phyloP scores from a whole-genome alignment of 306 rosid species.

The Gastrolobium villosum region DNA sequence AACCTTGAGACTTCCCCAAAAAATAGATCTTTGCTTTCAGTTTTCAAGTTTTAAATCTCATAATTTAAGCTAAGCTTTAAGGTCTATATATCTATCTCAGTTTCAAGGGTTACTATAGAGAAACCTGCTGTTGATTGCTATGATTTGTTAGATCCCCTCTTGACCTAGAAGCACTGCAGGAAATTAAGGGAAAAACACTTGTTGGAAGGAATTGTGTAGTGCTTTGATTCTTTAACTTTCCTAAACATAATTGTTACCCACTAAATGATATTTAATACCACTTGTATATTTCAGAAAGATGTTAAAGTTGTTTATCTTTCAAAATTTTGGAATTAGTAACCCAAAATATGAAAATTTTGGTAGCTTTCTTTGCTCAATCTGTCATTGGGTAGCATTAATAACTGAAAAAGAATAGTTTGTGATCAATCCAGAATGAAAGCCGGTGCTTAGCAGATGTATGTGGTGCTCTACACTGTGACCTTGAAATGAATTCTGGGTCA shows the following conservation, averaged over 20 bases:
- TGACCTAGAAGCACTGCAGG: neutral
- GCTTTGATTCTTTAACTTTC: slow-evolving; percentile 29
- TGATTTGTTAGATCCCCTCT: slow-evolving; percentile 9
- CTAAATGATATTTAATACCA: neutral
- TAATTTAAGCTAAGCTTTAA: neutral
- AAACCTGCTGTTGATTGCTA: neutral
- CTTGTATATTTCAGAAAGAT: neutral
- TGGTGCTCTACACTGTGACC: slow-evolving; percentile 85
- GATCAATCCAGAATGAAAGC: slow-evolving; percentile 66
- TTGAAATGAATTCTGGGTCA: slow-evolving; percentile 54
- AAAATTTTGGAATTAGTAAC: neutral
- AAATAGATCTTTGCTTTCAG: neutral
- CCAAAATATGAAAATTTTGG: neutral
- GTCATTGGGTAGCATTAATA: slow-evolving; percentile 18
- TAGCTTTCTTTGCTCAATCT: slow-evolving; percentile 26
- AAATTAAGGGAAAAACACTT: neutral
- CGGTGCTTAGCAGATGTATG: slow-evolving; percentile 83
- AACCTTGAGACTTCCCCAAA: slow-evolving; percentile 12
- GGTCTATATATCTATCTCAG: neutral
- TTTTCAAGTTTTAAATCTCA: neutral
- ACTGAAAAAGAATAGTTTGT: slow-evolving; percentile 54
- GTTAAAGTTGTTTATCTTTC: neutral
- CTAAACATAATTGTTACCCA: neutral
- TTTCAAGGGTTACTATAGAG: neutral
- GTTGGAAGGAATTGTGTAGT: neutral